These are phyloP conservation scores for Candida quercuum DNA, from an alignment of 805 yeast genomes.

Conservation along the genomic window DNA sequence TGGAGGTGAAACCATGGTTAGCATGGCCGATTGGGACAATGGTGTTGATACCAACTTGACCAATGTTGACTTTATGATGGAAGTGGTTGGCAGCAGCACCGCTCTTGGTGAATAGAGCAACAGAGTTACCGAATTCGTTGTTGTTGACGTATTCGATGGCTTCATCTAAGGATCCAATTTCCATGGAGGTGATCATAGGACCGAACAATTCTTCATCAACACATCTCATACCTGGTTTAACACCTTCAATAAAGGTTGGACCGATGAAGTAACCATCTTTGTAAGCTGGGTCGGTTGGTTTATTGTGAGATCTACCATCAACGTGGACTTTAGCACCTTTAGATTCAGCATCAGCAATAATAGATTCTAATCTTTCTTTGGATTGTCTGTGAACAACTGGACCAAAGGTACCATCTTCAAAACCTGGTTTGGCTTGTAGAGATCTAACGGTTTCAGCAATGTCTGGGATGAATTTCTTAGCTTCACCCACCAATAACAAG, in stretches of 20 bases:
- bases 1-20: constrained; percentile 77
- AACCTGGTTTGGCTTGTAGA: constrained; percentile 62
- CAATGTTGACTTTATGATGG: constrained; percentile 59
- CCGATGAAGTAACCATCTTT: constrained; percentile 68
- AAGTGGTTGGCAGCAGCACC: constrained; percentile 68
- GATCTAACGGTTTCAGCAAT: constrained; percentile 50
- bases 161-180: constrained; percentile 60
- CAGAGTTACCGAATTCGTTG: constrained; percentile 64
- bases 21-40: constrained; percentile 81
- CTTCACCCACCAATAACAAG: constrained; percentile 61
- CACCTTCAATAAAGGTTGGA: constrained; percentile 59
- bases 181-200: constrained; percentile 63
- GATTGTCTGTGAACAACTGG: constrained; percentile 65
- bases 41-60: constrained; percentile 75
- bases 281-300: constrained; percentile 29
- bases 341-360: constrained; percentile 52
- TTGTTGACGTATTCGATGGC: constrained; percentile 60
- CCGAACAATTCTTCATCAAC: constrained; percentile 75
- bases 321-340: constrained; percentile 59
- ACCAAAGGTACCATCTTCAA: constrained; percentile 60
- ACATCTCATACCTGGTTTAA: constrained; percentile 63
- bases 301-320: constrained; percentile 48
- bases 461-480: constrained; percentile 59
- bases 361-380: constrained; percentile 46
- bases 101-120: constrained; percentile 61